Conservation (phyloP, 306 rosid genomes). For the Oemleria cerasiformis region DNA sequence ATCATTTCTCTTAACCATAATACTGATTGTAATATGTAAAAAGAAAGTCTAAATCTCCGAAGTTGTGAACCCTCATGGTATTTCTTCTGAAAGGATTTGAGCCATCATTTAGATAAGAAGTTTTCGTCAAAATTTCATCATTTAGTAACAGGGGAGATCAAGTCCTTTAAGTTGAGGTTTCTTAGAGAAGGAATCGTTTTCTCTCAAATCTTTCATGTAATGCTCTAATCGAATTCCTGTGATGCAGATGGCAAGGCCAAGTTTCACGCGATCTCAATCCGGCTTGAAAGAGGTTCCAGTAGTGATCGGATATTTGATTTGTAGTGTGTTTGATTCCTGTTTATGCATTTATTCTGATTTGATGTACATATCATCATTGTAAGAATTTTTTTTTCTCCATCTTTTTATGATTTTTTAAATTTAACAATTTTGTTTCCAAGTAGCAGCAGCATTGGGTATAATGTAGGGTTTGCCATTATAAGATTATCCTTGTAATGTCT, state of each 20-base stretch:
- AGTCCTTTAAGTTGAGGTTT: background rate
- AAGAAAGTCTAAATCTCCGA: background rate
- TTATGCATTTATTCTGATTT: slow-evolving; percentile 43
- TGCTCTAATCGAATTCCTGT: slow-evolving; percentile 18
- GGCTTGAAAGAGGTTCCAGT: slow-evolving; percentile 40
- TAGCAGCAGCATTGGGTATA: slow-evolving; percentile 34
- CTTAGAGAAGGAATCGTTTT: background rate
- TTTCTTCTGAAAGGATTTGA: background rate
- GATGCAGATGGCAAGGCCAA: slow-evolving; percentile 97
- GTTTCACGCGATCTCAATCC: slow-evolving; percentile 69
- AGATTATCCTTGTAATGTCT: slow-evolving; percentile 39
- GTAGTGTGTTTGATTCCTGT: slow-evolving; percentile 37
- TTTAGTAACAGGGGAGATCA: background rate
- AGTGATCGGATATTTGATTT: slow-evolving; percentile 28
- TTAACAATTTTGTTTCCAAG: slow-evolving; percentile 29
- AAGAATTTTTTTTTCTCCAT: slow-evolving; percentile 34
- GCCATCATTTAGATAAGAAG: background rate
- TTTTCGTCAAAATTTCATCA: background rate
- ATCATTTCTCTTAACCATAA: background rate
- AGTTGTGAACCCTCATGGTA: background rate
- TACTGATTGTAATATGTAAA: background rate
- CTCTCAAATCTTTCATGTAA: background rate
- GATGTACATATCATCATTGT: slow-evolving; percentile 77
- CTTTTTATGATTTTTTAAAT: slow-evolving; percentile 13
- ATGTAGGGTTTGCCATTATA: slow-evolving; percentile 41